Evolutionary conservation across 2,329 filamentous ascomycete genomes (phyloP).

Genomic region (Talaromyces sp.): DNA sequence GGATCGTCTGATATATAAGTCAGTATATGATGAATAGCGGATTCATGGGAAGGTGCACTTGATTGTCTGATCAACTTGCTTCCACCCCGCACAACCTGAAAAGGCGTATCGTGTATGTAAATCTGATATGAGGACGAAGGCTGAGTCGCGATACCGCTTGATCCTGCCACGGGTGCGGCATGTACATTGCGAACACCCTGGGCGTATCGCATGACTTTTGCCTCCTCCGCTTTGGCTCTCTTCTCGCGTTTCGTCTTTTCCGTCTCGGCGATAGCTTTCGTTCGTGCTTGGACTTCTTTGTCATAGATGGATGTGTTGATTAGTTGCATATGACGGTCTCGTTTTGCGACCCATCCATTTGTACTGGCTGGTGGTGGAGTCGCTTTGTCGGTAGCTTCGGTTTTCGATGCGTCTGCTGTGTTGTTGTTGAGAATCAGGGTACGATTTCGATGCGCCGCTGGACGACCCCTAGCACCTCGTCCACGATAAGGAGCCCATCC

Average conservation of each 20-base stretch:
- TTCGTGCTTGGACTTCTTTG: conserved; percentile 66
- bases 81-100: conserved; percentile 70
- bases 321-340: conserved; percentile 74
- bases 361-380: conserved; percentile 23
- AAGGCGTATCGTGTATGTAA: conserved; percentile 68
- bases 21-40: conserved; percentile 37
- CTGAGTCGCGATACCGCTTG: conserved; percentile 28
- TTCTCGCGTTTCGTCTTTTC: conserved; percentile 51
- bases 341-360: conserved; percentile 67
- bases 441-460: conserved; percentile 52
- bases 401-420: conserved; percentile 11
- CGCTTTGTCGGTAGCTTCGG: conserved; percentile 11
- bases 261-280: conserved; percentile 70
- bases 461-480: conserved; percentile 40
- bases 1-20: conserved; percentile 54
- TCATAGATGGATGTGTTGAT: conserved; percentile 80
- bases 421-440: conserved; percentile 65
- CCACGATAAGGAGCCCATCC: conserved; percentile 47
- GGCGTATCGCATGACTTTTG: conserved; percentile 42
- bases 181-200: conserved; percentile 30
- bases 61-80: conserved; percentile 76
- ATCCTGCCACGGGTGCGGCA: conserved; percentile 23
- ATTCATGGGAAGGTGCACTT: conserved; percentile 53
- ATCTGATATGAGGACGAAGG: conserved; percentile 60
- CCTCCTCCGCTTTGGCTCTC: conserved; percentile 56